Evolutionary conservation across 208 protist genomes (phyloP).

Genomic region (Porcisia deanei): DNA sequence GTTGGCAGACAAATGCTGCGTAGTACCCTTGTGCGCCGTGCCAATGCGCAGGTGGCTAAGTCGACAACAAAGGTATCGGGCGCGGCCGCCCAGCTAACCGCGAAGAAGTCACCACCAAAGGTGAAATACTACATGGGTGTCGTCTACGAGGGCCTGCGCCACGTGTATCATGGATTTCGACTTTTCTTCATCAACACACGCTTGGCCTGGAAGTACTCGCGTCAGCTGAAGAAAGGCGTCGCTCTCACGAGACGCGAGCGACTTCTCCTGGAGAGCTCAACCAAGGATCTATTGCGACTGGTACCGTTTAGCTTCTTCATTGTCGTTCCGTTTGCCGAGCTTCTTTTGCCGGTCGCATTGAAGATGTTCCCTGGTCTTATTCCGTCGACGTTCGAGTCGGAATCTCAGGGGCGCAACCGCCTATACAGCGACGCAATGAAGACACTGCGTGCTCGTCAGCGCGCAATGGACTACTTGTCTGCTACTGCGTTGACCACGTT

Average conservation of each 20-base stretch:
- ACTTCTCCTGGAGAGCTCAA: constrained; percentile 91
- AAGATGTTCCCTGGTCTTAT: constrained; percentile 97
- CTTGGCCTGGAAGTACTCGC: constrained; percentile 87
- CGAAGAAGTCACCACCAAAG: constrained; percentile 30
- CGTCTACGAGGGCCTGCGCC: constrained; percentile 64
- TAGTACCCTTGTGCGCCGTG: constrained; percentile 35
- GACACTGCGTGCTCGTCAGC: constrained; percentile 78
- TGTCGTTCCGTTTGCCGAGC: constrained; percentile 95
- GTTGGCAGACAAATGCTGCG: constrained; percentile 36
- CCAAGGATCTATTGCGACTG: constrained; percentile 94
- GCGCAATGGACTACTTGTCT: constrained; percentile 85
- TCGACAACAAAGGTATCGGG: constrained; percentile 10
- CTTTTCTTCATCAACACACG: constrained; percentile 89
- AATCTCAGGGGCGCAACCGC: constrained; percentile 84
- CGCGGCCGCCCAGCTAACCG: constrained; percentile 14
- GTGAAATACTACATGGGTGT: constrained; percentile 39
- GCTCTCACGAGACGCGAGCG: constrained; percentile 88
- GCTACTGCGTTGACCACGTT: constrained; percentile 84
- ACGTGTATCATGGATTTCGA: constrained; percentile 90
- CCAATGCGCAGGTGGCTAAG: constrained; percentile 24
- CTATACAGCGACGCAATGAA: constrained; percentile 74
- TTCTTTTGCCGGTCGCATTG: constrained; percentile 94
- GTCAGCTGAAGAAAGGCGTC: constrained; percentile 82
- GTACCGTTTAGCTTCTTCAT: constrained; percentile 98
- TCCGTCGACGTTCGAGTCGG: constrained; percentile 95